Conservation (phyloP, 331 rosid species). For the Telfairia occidentalis region DNA sequence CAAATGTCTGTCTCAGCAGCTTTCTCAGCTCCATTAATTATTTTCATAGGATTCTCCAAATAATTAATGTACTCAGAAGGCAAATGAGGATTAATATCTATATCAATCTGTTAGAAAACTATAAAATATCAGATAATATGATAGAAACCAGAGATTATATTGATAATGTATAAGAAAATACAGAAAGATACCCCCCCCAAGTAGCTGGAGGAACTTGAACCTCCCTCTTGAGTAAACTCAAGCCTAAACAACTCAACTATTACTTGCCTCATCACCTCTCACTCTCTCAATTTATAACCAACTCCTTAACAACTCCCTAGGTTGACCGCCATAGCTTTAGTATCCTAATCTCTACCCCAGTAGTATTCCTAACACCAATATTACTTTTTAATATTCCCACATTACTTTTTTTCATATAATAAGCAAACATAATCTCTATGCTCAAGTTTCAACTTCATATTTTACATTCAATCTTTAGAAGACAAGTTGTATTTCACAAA, state of each 20-base stretch:
- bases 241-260: neutral
- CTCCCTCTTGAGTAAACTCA: neutral
- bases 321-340: no score
- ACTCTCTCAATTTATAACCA: neutral
- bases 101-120: slow-evolving; percentile 41
- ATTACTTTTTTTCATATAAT: neutral
- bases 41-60: slow-evolving; percentile 84
- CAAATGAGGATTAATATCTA: slow-evolving; percentile 66
- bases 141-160: neutral
- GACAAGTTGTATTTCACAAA: neutral
- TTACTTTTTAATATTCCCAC: no score
- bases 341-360: neutral
- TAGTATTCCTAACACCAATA: neutral
- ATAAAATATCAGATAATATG: neutral
- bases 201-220: neutral
- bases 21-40: slow-evolving; percentile 68
- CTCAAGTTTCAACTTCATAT: neutral
- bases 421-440: neutral
- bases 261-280: neutral
- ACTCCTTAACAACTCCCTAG: no score
- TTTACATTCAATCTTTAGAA: neutral
- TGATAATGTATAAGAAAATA: neutral
- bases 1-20: slow-evolving; percentile 76
- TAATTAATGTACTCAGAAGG: slow-evolving; percentile 81
- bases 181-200: neutral